These are phyloP conservation scores for Seiridium unicorne DNA, from an alignment of 2,329 filamentous ascomycete species.

Conservation along the genomic window DNA sequence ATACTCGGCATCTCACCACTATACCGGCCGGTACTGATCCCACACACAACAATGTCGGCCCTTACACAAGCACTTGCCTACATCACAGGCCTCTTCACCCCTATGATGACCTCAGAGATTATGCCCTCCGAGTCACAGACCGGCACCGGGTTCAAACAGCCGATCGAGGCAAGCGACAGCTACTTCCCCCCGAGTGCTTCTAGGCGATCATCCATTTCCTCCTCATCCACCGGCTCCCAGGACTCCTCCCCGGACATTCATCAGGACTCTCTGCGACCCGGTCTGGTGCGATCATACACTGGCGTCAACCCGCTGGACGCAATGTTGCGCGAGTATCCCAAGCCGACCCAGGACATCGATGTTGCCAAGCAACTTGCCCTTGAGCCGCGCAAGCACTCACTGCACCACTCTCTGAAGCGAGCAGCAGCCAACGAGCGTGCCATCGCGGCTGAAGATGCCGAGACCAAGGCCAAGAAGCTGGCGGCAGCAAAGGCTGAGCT, in stretches of 20 bases:
- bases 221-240: conserved; percentile 15
- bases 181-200: conserved; percentile 11
- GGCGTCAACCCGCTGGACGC: conserved; percentile 24
- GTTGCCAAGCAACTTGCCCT: conserved; percentile 26
- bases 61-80: conserved; percentile 9
- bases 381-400: conserved; percentile 24
- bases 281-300: background rate
- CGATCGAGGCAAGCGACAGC: conserved; percentile 7
- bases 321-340: conserved; percentile 21
- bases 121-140: background rate
- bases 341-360: conserved; percentile 24
- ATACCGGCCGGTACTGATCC: background rate
- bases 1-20: background rate
- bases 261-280: background rate
- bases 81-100: conserved; percentile 7
- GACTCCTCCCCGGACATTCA: conserved; percentile 18
- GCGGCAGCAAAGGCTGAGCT: conserved; percentile 48
- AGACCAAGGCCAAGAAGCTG: conserved; percentile 36
- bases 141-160: background rate
- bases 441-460: conserved; percentile 25
- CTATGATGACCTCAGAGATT: background rate
- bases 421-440: conserved; percentile 14
- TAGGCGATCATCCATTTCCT: conserved; percentile 8
- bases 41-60: conserved; percentile 5
- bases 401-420: conserved; percentile 25